A percentile compares a stretch with the other conserved stretches of the same genome.
phyloP scores from a whole-genome alignment of 805 yeast genomes.

The Jamesozyma piceae region DNA sequence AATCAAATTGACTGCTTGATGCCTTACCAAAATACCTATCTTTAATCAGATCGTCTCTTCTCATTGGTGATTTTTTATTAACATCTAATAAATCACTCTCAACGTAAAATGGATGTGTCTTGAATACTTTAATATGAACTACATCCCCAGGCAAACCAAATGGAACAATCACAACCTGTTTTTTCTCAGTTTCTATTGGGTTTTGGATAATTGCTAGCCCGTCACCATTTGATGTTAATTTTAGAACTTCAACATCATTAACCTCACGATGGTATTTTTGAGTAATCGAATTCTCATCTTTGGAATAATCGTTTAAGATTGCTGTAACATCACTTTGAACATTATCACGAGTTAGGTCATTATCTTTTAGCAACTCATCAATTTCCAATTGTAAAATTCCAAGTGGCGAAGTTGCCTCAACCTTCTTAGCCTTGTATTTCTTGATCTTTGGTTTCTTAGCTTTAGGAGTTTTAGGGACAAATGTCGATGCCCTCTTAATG shows the following conservation, averaged over 20 bases:
- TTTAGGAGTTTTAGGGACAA: constrained; percentile 3
- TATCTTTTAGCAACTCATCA: constrained; percentile 40
- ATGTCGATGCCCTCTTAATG: background rate
- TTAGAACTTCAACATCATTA: constrained; percentile 45
- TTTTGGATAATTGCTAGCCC: constrained; percentile 66
- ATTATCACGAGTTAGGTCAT: constrained; percentile 36
- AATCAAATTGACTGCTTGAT: constrained; percentile 92
- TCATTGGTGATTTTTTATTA: constrained; percentile 34
- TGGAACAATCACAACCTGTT: constrained; percentile 71
- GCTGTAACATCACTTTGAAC: constrained; percentile 57
- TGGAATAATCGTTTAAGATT: constrained; percentile 47
- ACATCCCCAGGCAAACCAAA: constrained; percentile 82
- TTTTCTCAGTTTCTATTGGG: constrained; percentile 38
- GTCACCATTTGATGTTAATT: constrained; percentile 72
- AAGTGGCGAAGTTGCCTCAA: constrained; percentile 69
- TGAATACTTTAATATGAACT: constrained; percentile 61
- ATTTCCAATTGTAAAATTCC: constrained; percentile 77
- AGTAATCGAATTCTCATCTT: constrained; percentile 28
- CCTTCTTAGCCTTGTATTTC: constrained; percentile 51
- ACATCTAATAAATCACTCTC: constrained; percentile 66
- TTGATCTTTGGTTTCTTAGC: constrained; percentile 34
- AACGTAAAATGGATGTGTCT: constrained; percentile 63
- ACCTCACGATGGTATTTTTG: constrained; percentile 50
- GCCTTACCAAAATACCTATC: constrained; percentile 80
- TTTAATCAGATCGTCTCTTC: constrained; percentile 52